Evolutionary conservation across 306 rosid species (phyloP), one percentile per base, ranked within the genome.

Genomic region (Gleditsia sinensis): DNA sequence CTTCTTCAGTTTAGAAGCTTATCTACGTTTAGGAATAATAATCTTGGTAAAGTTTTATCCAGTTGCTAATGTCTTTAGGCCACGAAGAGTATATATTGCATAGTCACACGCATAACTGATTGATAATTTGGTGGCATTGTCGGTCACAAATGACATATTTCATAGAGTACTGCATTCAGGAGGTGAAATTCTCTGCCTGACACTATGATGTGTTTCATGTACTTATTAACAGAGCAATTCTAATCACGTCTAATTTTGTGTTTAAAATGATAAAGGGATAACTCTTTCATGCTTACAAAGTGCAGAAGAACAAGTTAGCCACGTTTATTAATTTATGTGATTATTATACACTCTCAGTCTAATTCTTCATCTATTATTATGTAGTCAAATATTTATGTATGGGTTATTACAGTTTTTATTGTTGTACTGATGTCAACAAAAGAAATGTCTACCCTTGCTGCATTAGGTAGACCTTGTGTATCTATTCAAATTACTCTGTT

Each of bases 11-110:
- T 75, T 78, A 53, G 14, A 62, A 33, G 40, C 60, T 63, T 53
- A 62, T 82, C 24, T 81, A 51, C 67, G 37, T 70, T 57, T 70
- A 34, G 43, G 20, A 75, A 62, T 64, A 55, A 46, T 63, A 32
- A 70, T 63, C 65, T 60, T 6, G 17, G 3, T 37, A 75, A 17
- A 55, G 62, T 68, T 40, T 59, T 37, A 40, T 55, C 36, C 60
- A 10, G 6, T 28, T 25, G 46, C 72, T 50, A 30, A 37, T 74
- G 37, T 60, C 36, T 60, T 59, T 67, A 42, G 28, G 30, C 19
- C 24, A 46, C 37, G 55, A 45, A 13, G 51, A 16, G 56, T 27
- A 37, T 37, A 27, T 42, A 57, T 74, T 34, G 7, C 72, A 21
- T n/a, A 13, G 43, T 69, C 25, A 40, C 54, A 49, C 45, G 32